Evolutionary conservation across 345 rosid species (phyloP).

Genomic region (Laguncularia racemosa): DNA sequence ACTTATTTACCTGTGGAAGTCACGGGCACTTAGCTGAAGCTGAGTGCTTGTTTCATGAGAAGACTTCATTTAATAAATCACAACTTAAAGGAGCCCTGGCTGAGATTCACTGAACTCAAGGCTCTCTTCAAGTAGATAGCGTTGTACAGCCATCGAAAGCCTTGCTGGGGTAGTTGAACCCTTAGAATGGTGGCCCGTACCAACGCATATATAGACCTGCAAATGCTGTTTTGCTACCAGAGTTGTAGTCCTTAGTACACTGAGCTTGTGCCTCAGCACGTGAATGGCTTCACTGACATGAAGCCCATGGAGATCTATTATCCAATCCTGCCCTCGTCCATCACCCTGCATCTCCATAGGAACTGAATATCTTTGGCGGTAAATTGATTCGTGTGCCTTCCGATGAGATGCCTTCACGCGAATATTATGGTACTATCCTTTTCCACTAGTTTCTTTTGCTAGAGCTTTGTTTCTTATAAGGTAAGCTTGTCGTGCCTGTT

Average conservation of each 20-base stretch:
- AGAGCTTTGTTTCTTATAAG: constrained; percentile 85
- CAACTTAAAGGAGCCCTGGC: constrained; percentile 89
- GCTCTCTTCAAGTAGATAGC: constrained; percentile 83
- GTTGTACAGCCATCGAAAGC: constrained; percentile 87
- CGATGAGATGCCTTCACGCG: constrained; percentile 97
- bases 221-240: constrained; percentile 71
- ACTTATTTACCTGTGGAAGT: constrained; percentile 76
- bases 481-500: constrained; percentile 95
- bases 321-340: constrained; percentile 73
- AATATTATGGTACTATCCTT: constrained; percentile 86
- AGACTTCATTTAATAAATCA: constrained; percentile 50
- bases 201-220: constrained; percentile 87
- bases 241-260: constrained; percentile 60
- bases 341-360: constrained; percentile 44
- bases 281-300: constrained; percentile 89
- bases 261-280: constrained; percentile 75
- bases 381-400: constrained; percentile 92
- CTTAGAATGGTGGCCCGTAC: constrained; percentile 92
- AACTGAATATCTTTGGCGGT: constrained; percentile 85
- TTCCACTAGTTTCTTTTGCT: constrained; percentile 86
- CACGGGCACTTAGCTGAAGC: constrained; percentile 72
- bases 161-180: constrained; percentile 92
- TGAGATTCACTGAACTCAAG: constrained; percentile 85
- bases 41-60: constrained; percentile 53
- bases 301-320: constrained; percentile 96